Conservation (phyloP, 129 eudicot genomes). For the Mikania micrantha region DNA sequence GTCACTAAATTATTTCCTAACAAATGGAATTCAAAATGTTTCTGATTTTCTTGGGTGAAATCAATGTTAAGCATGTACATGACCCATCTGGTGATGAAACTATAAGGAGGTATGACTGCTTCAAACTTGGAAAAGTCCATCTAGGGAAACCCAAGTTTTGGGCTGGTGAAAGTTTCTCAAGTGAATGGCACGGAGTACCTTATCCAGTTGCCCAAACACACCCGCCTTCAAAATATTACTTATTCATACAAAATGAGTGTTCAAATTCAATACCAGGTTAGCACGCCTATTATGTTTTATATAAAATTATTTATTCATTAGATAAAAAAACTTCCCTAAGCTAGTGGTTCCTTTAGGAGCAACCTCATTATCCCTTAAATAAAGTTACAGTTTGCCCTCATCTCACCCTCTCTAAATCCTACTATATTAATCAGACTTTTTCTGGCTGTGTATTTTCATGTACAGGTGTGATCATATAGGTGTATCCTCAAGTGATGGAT, state of each 20-base stretch:
- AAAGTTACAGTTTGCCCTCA: no score
- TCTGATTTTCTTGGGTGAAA: conserved; percentile 69
- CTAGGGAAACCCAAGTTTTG: conserved; percentile 66
- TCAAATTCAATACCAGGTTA: conserved; percentile 55
- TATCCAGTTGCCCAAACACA: conserved; percentile 63
- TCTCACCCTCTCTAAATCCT: no score
- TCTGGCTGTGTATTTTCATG: no score
- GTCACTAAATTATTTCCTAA: conserved; percentile 68
- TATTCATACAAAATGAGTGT: conserved; percentile 76
- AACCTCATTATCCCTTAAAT: no score
- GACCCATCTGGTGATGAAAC: conserved; percentile 68
- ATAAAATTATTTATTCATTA: neutral
- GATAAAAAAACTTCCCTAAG: no score
- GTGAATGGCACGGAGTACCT: conserved; percentile 46
- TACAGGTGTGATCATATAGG: conserved; percentile 32
- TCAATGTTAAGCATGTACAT: conserved; percentile 51
- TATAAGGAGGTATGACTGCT: conserved; percentile 49
- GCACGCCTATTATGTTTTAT: conserved; percentile 1
- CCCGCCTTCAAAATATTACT: conserved; percentile 94
- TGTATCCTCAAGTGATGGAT: conserved; percentile 43
- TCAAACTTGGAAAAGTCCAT: conserved; percentile 67
- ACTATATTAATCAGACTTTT: no score
- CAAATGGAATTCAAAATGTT: conserved; percentile 57
- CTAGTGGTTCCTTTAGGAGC: no score
- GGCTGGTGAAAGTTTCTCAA: conserved; percentile 59